phyloP scores from a whole-genome alignment of 108 stramenopile genomes.

The Cyclotella sp. region DNA sequence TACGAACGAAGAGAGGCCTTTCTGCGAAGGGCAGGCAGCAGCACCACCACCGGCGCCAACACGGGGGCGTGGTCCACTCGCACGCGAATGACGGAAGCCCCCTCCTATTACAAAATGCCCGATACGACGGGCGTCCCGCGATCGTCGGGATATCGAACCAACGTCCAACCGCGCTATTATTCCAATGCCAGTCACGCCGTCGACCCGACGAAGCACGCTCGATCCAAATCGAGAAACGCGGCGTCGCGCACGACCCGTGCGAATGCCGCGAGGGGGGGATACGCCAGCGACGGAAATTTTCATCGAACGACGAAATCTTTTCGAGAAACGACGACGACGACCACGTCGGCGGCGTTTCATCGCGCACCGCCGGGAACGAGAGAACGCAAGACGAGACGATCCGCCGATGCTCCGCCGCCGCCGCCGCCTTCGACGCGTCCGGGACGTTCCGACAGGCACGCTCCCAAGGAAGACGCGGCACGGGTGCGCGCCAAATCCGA shows the following conservation, averaged over 20 bases:
- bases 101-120: neutral
- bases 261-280: neutral
- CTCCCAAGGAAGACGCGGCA: neutral
- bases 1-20: slow-evolving; percentile 47
- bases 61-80: neutral
- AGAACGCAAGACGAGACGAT: too few relatives aligned
- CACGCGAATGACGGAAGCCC: neutral
- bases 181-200: too few relatives aligned
- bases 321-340: neutral
- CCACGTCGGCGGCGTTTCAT: too few relatives aligned
- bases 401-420: too few relatives aligned
- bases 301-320: neutral
- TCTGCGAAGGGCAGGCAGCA: slow-evolving; percentile 16
- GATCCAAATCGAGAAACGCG: neutral
- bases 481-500: neutral
- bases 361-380: too few relatives aligned
- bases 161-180: too few relatives aligned
- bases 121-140: too few relatives aligned
- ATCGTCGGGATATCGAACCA: too few relatives aligned
- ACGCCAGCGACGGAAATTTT: neutral
- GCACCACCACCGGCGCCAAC: neutral
- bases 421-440: too few relatives aligned
- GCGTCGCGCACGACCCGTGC: neutral
- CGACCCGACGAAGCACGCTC: neutral
- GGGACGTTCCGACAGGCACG: neutral